Percentiles rank a stretch among this genome's conserved stretches.
phyloP scores from a whole-genome alignment of 768 basidiomycete species.

The Bullera alba region DNA sequence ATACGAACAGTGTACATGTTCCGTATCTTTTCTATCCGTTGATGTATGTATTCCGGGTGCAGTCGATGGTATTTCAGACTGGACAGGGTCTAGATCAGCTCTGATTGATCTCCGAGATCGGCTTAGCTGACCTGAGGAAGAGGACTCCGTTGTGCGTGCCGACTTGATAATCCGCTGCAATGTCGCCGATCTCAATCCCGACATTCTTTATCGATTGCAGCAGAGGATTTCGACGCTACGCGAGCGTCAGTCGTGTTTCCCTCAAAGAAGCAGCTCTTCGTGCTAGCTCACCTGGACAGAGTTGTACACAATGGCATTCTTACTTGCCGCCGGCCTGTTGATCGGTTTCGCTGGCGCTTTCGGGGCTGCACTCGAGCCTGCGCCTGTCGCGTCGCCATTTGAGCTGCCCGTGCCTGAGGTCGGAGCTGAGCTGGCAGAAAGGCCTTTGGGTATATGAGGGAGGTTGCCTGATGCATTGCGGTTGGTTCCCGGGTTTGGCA shows the following conservation, averaged over 20 bases:
- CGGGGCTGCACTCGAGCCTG: neutral
- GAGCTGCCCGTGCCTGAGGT: neutral
- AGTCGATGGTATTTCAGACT: slow-evolving; percentile 91
- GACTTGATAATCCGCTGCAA: slow-evolving; percentile 89
- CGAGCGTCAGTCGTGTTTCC: neutral
- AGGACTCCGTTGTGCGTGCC: slow-evolving; percentile 87
- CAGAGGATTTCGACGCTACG: slow-evolving; percentile 78
- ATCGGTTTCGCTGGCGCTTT: slow-evolving; percentile 17
- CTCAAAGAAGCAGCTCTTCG: neutral
- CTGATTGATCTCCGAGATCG: neutral
- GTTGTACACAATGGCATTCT: slow-evolving; percentile 42
- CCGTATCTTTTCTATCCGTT: slow-evolving; percentile 78
- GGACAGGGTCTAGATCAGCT: slow-evolving; percentile 7
- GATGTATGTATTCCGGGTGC: slow-evolving; percentile 94
- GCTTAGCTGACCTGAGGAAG: slow-evolving; percentile 65
- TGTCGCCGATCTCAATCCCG: slow-evolving; percentile 89
- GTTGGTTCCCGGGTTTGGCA: neutral
- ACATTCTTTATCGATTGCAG: slow-evolving; percentile 79
- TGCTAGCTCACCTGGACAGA: slow-evolving; percentile 36
- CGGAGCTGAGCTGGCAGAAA: no score
- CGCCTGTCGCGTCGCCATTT: neutral
- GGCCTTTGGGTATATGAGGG: slow-evolving; percentile 12
- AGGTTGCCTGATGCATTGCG: slow-evolving; percentile 13
- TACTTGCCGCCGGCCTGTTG: slow-evolving; percentile 26
- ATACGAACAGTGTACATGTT: slow-evolving; percentile 74